A percentile compares a stretch with the other conserved stretches of the same genome.
phyloP scores from a whole-genome alignment of 768 basidiomycete species.

The Gautieria morchelliformis region DNA sequence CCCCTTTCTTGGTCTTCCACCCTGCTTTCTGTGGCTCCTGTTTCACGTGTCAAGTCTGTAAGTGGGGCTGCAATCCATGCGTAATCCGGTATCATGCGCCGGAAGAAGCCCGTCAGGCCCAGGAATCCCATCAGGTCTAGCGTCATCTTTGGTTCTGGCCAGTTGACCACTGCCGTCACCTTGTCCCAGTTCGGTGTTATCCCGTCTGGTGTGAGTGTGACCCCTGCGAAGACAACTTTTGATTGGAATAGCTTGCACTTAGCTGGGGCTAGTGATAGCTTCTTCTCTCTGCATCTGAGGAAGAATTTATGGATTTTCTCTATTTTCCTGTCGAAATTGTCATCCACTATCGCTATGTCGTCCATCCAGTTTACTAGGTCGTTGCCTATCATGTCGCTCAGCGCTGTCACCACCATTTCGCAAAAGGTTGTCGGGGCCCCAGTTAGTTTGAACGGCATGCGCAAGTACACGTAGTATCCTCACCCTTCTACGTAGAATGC shows the following conservation, averaged over 20 bases:
- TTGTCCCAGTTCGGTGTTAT: constrained; percentile 28
- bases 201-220: constrained; percentile 22
- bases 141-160: constrained; percentile 20
- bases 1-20: constrained; percentile 11
- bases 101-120: constrained; percentile 28
- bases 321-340: constrained; percentile 23
- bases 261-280: constrained; percentile 27
- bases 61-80: constrained; percentile 23
- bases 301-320: constrained; percentile 20
- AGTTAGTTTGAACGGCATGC: too few relatives aligned
- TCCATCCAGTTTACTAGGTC: too few relatives aligned
- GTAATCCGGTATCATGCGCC: constrained; percentile 25
- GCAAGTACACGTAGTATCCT: too few relatives aligned
- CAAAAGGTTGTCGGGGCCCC: constrained; percentile 11
- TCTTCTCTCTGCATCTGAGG: constrained; percentile 16
- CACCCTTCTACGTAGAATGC: constrained; percentile 7
- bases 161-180: constrained; percentile 28
- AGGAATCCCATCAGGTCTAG: too few relatives aligned
- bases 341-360: constrained; percentile 16
- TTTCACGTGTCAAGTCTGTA: constrained; percentile 18
- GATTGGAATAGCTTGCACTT: constrained; percentile 30
- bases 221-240: constrained; percentile 28
- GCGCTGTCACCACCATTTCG: constrained; percentile 12
- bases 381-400: constrained; percentile 10
- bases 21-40: constrained; percentile 11